These are phyloP conservation scores for Pittosporum tobira DNA, from an alignment of 129 eudicot species.

Conservation along the genomic window DNA sequence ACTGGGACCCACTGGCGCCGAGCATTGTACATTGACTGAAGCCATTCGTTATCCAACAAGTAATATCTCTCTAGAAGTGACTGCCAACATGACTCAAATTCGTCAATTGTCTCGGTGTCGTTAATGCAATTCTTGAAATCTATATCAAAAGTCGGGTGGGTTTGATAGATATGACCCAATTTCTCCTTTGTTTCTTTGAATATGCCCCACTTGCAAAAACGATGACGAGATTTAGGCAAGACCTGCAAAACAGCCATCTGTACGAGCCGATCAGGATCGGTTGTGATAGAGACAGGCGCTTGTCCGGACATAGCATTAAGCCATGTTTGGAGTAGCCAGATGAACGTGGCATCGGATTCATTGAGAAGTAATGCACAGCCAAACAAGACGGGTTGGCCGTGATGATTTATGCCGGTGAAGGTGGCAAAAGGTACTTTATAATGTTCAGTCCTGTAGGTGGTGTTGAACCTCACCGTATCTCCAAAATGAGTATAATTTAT, in stretches of 20 bases:
- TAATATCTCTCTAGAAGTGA: constrained; percentile 36
- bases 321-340: constrained; percentile 68
- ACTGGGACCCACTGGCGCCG: constrained; percentile 79
- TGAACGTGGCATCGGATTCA: constrained; percentile 39
- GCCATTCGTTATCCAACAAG: constrained; percentile 57
- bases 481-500: constrained; percentile 58
- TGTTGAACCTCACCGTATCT: constrained; percentile 60
- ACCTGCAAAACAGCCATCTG: constrained; percentile 46
- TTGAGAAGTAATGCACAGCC: constrained; percentile 59
- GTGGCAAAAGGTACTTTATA: constrained; percentile 46
- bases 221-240: constrained; percentile 43
- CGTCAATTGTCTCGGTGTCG: constrained; percentile 43
- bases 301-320: constrained; percentile 61
- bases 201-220: constrained; percentile 62
- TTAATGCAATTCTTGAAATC: constrained; percentile 56
- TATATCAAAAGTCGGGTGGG: constrained; percentile 35
- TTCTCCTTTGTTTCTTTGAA: constrained; percentile 53
- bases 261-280: constrained; percentile 37
- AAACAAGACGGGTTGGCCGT: constrained; percentile 63
- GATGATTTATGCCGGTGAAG: constrained; percentile 74
- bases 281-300: constrained; percentile 58
- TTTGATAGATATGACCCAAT: constrained; percentile 30
- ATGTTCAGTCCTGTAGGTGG: constrained; percentile 27
- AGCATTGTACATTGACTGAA: constrained; percentile 49
- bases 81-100: constrained; percentile 65